A percentile compares a stretch with the other conserved stretches of the same genome.
Conservation (phyloP, 768 basidiomycete species). For the Podaxis rugospora region DNA sequence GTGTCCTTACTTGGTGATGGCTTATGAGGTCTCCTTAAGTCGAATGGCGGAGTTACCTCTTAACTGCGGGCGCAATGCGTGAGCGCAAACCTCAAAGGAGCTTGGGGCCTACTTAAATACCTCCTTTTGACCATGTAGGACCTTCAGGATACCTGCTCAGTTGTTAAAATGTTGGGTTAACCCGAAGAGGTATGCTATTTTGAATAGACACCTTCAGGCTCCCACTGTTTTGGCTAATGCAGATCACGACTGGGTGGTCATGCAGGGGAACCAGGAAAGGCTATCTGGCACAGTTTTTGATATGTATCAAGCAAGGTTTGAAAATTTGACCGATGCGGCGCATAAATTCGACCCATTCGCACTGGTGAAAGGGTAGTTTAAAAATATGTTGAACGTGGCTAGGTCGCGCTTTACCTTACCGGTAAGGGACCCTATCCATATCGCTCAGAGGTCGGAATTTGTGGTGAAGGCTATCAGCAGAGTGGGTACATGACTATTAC, state of each 20-base stretch:
- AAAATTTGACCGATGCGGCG: background rate
- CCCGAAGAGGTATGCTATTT: slow-evolving; percentile 1
- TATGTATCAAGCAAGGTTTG: background rate
- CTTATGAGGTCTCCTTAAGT: background rate
- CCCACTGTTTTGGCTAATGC: background rate
- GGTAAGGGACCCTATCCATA: background rate
- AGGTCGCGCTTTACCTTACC: background rate
- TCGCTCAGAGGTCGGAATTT: background rate
- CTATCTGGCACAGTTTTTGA: background rate
- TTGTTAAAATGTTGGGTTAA: background rate
- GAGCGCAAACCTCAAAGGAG: background rate
- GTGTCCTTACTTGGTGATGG: background rate
- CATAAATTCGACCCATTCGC: background rate
- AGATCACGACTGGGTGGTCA: background rate
- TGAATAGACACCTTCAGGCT: background rate
- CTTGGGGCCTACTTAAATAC: background rate
- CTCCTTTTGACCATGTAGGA: background rate
- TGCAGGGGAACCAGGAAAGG: background rate
- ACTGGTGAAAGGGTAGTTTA: background rate
- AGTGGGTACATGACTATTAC: background rate
- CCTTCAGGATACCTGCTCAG: background rate
- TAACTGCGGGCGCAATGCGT: slow-evolving; percentile 8
- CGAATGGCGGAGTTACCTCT: slow-evolving; percentile 6
- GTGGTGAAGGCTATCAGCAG: background rate
- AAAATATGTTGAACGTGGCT: background rate